Base-by-base conservation (phyloP, 176 grass and related monocot species). In the Calamus simplicifolius region DNA sequence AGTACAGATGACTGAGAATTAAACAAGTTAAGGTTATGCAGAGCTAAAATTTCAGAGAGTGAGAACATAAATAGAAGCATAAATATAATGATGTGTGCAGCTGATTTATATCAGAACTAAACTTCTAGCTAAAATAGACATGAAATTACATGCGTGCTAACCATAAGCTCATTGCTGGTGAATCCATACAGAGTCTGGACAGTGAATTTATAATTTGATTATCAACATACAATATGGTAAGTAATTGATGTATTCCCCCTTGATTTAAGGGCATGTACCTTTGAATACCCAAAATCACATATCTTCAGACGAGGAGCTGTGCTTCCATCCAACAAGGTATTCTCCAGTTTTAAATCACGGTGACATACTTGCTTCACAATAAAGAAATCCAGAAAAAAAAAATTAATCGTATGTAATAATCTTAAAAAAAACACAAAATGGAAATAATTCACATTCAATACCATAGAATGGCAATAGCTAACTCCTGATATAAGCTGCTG, bases 401-500 rank as follows among this genome's bases (percentile, higher is more conserved):
- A 82, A 73, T 49, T 58, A 70, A 14, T 50, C 61, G 16, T 14
- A 25, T 50, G 29, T 38, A 68, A 52, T 18, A 23, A 17, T 23
- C 12, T 21, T 50, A 19, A 64, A 56, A 5, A 73, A 52, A 74
- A 68, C 64, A 12, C 51, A 67, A 76, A 19, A 28, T 13, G 10
- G 35, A 43, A 43, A 13, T 13, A 43, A 13, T 43, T 43, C 35
- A 43, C 35, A 4, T n/a, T 56, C 55, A 16, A 59, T 90, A 97
- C 92, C 92, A 97, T 97, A 3, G 92, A 91, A 70, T 97, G 92
- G 61, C 87, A 97, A 62, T 91, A 91, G 73, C 87, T 97, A 56
- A 97, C 92, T 72, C 92, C 92, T 62, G 92, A 97, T 71, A 97
- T 88, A 74, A 97, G 87, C 75, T 97, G 92, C 65, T 91, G 87